Conservation (phyloP, 768 basidiomycete genomes). For the Chalciporus chontae region DNA sequence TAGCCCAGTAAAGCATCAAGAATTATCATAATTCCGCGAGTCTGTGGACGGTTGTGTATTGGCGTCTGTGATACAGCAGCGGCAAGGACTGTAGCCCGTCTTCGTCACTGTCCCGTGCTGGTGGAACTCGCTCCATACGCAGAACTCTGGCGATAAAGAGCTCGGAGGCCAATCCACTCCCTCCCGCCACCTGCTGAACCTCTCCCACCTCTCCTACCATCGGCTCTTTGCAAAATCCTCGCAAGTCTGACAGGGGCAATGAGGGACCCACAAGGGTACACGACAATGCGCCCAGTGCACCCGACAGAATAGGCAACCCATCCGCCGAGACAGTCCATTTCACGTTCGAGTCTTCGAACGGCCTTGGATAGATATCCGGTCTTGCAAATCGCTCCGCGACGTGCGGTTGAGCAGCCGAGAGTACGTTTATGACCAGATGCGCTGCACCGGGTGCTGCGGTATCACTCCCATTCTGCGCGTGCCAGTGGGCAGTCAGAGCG, state of each 20-base stretch:
- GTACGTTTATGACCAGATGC: slow-evolving; percentile 77
- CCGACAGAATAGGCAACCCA: slow-evolving; percentile 57
- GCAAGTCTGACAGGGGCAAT: slow-evolving; percentile 58
- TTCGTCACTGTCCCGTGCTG: slow-evolving; percentile 18
- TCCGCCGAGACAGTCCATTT: slow-evolving; percentile 44
- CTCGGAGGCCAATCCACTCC: slow-evolving; percentile 50
- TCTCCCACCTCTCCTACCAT: slow-evolving; percentile 9
- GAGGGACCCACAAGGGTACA: slow-evolving; percentile 64
- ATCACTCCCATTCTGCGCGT: slow-evolving; percentile 3
- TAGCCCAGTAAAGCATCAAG: background rate
- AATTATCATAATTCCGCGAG: slow-evolving; percentile 14
- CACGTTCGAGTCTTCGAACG: slow-evolving; percentile 42
- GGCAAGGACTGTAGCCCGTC: slow-evolving; percentile 40
- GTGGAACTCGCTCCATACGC: slow-evolving; percentile 47
- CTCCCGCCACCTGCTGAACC: slow-evolving; percentile 21
- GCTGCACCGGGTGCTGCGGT: slow-evolving; percentile 10
- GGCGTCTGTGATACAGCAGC: slow-evolving; percentile 59
- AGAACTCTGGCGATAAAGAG: slow-evolving; percentile 80
- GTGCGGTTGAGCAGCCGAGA: slow-evolving; percentile 62
- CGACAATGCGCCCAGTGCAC: slow-evolving; percentile 65
- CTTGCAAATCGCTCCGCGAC: slow-evolving; percentile 70
- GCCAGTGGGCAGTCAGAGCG: slow-evolving; percentile 38
- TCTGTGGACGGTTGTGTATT: slow-evolving; percentile 50
- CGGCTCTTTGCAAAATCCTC: slow-evolving; percentile 29
- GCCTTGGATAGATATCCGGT: slow-evolving; percentile 61